phyloP scores from a whole-genome alignment of 2,329 filamentous ascomycete species.

The Pseudogymnoascus sp. region DNA sequence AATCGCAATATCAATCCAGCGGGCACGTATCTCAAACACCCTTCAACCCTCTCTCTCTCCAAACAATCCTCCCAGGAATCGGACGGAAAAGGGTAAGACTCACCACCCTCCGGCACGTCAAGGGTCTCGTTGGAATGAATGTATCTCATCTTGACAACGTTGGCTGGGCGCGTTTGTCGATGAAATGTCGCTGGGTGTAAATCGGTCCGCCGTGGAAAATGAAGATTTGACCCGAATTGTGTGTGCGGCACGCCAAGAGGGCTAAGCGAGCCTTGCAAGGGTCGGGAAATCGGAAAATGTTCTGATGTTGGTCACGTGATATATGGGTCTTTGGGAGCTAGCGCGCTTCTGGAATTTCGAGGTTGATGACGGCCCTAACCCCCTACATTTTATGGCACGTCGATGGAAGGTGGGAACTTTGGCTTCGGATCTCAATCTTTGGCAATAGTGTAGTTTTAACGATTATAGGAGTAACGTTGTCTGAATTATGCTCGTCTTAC shows the following conservation, averaged over 20 bases:
- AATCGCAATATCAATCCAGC: not conserved
- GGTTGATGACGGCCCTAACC: not conserved
- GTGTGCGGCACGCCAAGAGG: slow-evolving; percentile 8
- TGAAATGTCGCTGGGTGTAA: slow-evolving; percentile 7
- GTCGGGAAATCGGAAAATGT: not conserved
- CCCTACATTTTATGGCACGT: not conserved
- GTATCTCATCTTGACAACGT: slow-evolving; percentile 86
- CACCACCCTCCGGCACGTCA: slow-evolving; percentile 94
- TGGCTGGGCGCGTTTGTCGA: slow-evolving; percentile 8
- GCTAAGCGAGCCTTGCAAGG: slow-evolving; percentile 1
- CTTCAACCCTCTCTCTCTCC: slow-evolving; percentile 11
- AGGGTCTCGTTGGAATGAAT: slow-evolving; percentile 97
- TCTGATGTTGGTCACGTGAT: not conserved
- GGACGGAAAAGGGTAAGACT: slow-evolving; percentile 35
- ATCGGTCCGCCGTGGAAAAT: not conserved
- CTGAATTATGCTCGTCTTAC: not conserved
- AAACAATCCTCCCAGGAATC: not conserved
- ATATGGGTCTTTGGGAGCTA: not conserved
- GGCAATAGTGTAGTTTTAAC: not conserved
- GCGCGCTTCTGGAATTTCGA: not conserved
- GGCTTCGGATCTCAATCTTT: not conserved
- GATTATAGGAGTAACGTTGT: not conserved
- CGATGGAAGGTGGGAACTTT: not conserved
- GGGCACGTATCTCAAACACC: slow-evolving; percentile 8
- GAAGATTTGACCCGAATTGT: slow-evolving; percentile 6